Base-by-base conservation (phyloP, 2,329 filamentous ascomycete genomes). In the Hypomyces rosellus region DNA sequence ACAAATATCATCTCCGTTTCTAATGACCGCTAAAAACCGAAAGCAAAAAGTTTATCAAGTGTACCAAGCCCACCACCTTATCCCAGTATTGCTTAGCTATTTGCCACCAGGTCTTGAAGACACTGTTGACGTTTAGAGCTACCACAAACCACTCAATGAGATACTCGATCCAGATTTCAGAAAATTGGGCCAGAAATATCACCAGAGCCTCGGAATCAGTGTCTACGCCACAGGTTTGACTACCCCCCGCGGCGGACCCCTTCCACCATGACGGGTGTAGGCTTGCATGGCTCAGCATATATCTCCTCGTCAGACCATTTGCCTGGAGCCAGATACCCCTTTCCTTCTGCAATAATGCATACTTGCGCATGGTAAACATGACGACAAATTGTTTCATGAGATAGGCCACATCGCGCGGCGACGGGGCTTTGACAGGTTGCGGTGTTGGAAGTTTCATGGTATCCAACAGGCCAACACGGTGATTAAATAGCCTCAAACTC, bases 231-330 rank as follows among this genome's bases (percentile, higher is more conserved):
- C 20, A 5, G 5, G 16, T 11, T n/a, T 11, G 15, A 20, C 16
- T 20, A 11, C 6, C 11, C n/a, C 8, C 13, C 15, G 15, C 5
- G 14, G 16, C 8, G 12, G 16, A 16, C 15, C 8, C 5, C 15
- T 20, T 41, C 38, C 38, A 22, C 13, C 38, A 25, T 8, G 34
- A 14, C 2, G 37, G 39, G 11, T 49, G 50, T 12, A 50, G 49
- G 15, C 45, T 47, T 13, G 55, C 34, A 18, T 56, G 34, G 25
- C 41, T 47, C 15, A 67, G 45, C 54, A 68, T 55, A 33, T 66
- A 59, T n/a, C 43, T 49, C 49, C 60, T 55, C n/a, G 66, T 65
- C 34, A 59, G 33, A 14, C 57, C 56, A 44, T 70, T 69, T 5
- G 59, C 65, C 34, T 52, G 45, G 11, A 60, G 18, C 67, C 66